phyloP scores from a whole-genome alignment of 176 grass and related monocot species.

The Hyparrhenia diplandra region DNA sequence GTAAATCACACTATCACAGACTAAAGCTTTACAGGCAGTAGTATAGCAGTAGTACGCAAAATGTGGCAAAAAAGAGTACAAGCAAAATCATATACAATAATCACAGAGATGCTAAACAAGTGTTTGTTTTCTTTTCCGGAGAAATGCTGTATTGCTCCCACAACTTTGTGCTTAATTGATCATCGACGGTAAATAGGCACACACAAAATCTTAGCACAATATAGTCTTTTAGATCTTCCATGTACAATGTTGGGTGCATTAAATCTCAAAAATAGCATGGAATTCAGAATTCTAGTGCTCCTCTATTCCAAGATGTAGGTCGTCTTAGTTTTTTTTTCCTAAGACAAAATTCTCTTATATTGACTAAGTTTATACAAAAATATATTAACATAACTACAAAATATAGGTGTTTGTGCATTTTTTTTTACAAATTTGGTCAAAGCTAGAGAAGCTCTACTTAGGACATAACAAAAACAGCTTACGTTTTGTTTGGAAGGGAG shows the following conservation, averaged over 20 bases:
- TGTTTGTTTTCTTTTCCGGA: background rate
- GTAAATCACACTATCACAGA: background rate
- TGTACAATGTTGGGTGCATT: background rate
- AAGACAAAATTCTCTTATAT: background rate
- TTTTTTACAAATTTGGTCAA: background rate
- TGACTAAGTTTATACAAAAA: background rate
- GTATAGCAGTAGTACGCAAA: constrained; percentile 4
- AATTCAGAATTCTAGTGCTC: background rate
- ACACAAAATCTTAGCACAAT: background rate
- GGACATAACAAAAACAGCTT: background rate
- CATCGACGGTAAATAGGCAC: background rate
- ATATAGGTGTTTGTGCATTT: background rate
- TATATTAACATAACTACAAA: background rate
- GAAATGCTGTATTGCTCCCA: background rate
- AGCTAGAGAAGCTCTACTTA: background rate
- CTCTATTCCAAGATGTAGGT: background rate
- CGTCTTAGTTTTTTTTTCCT: background rate
- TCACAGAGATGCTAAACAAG: background rate
- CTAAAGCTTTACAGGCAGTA: background rate
- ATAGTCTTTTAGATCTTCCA: background rate
- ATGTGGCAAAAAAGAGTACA: constrained; percentile 7
- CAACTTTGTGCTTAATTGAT: background rate
- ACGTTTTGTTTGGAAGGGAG: background rate
- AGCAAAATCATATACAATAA: constrained; percentile 18
- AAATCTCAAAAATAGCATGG: background rate